phyloP scores from a whole-genome alignment of 2,329 filamentous ascomycete genomes.

The Alternaria novae-zelandiae region DNA sequence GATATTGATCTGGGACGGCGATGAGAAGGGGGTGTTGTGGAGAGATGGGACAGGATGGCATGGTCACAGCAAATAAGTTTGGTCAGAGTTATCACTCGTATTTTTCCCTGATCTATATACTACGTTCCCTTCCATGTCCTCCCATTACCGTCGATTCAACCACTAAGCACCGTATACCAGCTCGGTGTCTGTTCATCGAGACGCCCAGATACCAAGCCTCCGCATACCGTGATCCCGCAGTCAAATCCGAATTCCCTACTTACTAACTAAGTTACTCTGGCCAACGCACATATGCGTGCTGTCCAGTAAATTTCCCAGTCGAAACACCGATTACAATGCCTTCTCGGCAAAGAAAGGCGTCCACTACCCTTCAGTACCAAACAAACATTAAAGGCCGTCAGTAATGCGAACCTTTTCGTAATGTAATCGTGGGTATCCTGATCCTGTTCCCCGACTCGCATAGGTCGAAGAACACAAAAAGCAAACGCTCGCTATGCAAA shows the following conservation, averaged over 20 bases:
- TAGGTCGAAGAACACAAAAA: constrained; percentile 7
- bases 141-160: neutral
- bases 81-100: neutral
- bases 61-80: neutral
- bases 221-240: neutral
- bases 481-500: constrained; percentile 24
- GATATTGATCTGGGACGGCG: constrained; percentile 55
- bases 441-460: neutral
- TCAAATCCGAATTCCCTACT: neutral
- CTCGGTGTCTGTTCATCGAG: neutral
- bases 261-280: neutral
- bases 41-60: neutral
- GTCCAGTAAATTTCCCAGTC: neutral
- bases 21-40: constrained; percentile 3
- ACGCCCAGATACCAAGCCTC: neutral
- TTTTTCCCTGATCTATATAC: constrained; percentile 3
- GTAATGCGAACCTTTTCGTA: neutral
- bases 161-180: neutral
- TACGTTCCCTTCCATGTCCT: neutral
- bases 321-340: neutral
- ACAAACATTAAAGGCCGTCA: constrained; percentile 3
- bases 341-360: neutral
- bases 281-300: neutral
- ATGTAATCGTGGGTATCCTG: constrained; percentile 24
- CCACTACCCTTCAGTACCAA: neutral